Conservation (phyloP, 441 rosid species). For the Adansonia madagascariensis region DNA sequence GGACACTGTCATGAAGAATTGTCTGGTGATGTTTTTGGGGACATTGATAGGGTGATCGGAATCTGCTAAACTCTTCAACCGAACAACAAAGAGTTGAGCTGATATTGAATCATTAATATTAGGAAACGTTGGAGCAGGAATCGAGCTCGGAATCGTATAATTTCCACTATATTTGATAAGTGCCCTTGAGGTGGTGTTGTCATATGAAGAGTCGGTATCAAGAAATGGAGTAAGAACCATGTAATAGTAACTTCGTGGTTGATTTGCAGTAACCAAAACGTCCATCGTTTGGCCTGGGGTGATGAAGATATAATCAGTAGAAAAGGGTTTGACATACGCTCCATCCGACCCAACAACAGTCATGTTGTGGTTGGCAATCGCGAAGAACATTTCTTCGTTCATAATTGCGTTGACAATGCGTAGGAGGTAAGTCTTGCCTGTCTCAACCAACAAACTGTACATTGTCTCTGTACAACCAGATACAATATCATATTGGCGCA, state of each 20-base stretch:
- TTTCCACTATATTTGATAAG: conserved; percentile 46
- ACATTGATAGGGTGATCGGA: conserved; percentile 32
- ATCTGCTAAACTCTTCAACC: conserved; percentile 43
- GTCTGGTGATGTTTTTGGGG: conserved; percentile 20
- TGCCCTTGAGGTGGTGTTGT: conserved; percentile 53
- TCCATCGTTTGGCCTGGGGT: conserved; percentile 43
- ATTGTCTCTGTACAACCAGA: conserved; percentile 19
- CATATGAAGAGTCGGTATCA: conserved; percentile 42
- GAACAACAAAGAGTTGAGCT: conserved; percentile 43
- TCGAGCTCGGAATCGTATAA: no score
- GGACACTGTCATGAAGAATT: conserved; percentile 33
- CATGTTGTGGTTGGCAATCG: conserved; percentile 34
- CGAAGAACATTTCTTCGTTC: conserved; percentile 33
- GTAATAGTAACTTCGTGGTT: conserved; percentile 36
- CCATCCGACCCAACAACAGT: no score
- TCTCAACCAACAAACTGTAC: conserved; percentile 24
- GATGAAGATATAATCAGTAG: conserved; percentile 29
- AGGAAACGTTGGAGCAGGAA: conserved; percentile 45
- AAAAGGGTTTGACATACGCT: no score
- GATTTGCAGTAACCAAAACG: conserved; percentile 42
- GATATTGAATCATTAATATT: conserved; percentile 45
- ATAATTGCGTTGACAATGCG: conserved; percentile 35
- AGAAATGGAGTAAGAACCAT: conserved; percentile 13
- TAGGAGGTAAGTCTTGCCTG: no score
- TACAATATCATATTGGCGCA: neutral